These are phyloP conservation scores for Coniella vitis DNA, from an alignment of 2,329 filamentous ascomycete species.

Conservation along the genomic window DNA sequence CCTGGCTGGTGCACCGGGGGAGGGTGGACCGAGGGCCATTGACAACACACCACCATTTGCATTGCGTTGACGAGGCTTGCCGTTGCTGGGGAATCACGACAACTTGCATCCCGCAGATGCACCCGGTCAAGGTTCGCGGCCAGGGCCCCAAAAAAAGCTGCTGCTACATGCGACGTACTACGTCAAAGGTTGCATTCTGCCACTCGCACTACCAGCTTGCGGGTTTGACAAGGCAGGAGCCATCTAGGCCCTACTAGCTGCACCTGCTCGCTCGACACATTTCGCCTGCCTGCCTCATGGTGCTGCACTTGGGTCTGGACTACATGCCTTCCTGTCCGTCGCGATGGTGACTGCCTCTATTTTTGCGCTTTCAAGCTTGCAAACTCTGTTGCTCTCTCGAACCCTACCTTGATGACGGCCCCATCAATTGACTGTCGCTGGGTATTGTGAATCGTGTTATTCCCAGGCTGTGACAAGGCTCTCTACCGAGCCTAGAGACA, in stretches of 20 bases:
- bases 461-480: no score
- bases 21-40: conserved; percentile 17
- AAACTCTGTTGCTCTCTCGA: neutral
- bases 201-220: neutral
- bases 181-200: neutral
- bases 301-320: neutral
- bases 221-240: neutral
- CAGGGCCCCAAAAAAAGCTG: neutral
- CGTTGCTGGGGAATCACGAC: conserved; percentile 9
- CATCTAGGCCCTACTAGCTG: no score
- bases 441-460: no score
- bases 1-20: conserved; percentile 13
- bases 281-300: neutral
- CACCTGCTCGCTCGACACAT: neutral
- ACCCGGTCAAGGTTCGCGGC: conserved; percentile 7
- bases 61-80: conserved; percentile 16
- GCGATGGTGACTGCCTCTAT: neutral
- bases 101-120: conserved; percentile 15
- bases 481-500: no score
- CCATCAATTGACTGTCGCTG: no score
- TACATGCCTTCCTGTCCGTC: neutral
- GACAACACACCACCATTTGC: conserved; percentile 17
- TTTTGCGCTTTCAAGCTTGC: no score
- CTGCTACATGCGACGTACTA: neutral
- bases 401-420: neutral